Percentiles rank a stretch among this genome's conserved stretches.
These are phyloP conservation scores for Arabidopsis thaliana DNA, from an alignment of 345 rosid genomes.

Conservation along the genomic window DNA sequence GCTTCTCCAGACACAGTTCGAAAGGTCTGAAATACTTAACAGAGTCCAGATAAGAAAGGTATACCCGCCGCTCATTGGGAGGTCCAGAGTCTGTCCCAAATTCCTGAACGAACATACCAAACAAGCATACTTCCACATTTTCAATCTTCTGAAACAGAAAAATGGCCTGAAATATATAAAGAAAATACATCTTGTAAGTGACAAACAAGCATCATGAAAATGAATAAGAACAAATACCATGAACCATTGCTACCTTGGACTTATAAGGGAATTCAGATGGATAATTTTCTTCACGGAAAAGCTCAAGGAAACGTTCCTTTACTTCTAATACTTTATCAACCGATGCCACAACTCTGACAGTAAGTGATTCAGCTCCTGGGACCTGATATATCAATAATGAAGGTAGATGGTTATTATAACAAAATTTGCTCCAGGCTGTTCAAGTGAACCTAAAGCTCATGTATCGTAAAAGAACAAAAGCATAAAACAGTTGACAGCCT, in stretches of 20 bases:
- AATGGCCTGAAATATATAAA: conserved; percentile 62
- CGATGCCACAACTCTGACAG: conserved; percentile 88
- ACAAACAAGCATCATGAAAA: conserved; percentile 13
- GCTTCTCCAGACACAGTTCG: conserved; percentile 91
- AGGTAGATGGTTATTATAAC: conserved; percentile 11
- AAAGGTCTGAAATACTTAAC: conserved; percentile 93
- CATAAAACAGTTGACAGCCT: not conserved
- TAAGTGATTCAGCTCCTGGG: conserved; percentile 91
- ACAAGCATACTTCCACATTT: conserved; percentile 91
- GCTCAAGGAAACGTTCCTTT: conserved; percentile 78
- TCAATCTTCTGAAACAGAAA: conserved; percentile 93
- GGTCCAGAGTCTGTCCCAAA: conserved; percentile 77
- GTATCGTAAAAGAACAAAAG: not conserved
- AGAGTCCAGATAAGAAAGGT: conserved; percentile 89
- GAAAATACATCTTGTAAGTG: not conserved
- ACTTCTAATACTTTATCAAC: conserved; percentile 92
- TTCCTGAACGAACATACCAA: conserved; percentile 98
- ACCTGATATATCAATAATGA: conserved; percentile 53
- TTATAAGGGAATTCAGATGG: conserved; percentile 82
- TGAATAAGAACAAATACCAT: conserved; percentile 2
- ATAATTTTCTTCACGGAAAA: conserved; percentile 86
- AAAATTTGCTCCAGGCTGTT: not conserved
- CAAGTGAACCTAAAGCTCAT: not conserved
- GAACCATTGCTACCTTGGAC: conserved; percentile 67
- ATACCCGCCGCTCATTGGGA: conserved; percentile 92